Conservation (phyloP, 2,329 filamentous ascomycete genomes). For the Apiospora koreana region DNA sequence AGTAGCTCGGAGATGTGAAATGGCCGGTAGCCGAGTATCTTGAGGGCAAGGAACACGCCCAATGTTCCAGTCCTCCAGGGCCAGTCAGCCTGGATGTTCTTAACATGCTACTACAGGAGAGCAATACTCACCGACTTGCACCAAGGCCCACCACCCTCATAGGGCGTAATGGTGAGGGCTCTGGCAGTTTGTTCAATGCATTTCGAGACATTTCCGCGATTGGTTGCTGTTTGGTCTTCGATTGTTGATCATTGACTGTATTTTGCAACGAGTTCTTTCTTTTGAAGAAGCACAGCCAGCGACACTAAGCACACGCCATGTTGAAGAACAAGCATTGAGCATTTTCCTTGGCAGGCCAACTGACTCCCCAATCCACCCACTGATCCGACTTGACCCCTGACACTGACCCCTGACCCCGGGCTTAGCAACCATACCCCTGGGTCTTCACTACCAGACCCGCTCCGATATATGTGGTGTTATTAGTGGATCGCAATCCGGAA, state of each 20-base stretch:
- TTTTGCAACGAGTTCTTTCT: neutral
- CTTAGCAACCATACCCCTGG: neutral
- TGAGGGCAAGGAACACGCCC: neutral
- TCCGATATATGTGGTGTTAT: neutral
- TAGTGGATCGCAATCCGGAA: neutral
- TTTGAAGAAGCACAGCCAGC: neutral
- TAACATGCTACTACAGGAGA: neutral
- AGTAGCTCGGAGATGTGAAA: constrained; percentile 8
- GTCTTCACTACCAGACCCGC: neutral
- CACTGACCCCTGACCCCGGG: neutral
- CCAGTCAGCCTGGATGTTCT: neutral
- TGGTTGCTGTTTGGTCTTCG: neutral
- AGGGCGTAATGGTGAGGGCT: neutral
- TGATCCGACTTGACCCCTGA: too few species aligned
- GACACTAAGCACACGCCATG: neutral
- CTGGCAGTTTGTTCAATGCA: neutral
- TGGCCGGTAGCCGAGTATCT: constrained; percentile 6
- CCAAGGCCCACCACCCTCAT: constrained; percentile 8
- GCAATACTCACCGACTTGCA: constrained; percentile 3
- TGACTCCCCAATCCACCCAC: neutral
- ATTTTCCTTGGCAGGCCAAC: neutral
- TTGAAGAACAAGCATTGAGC: neutral
- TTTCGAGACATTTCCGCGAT: neutral
- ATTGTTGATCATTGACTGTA: neutral
- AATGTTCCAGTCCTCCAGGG: neutral